These are phyloP conservation scores for Pulveroboletus sp. DNA, from an alignment of 768 basidiomycete species.

Conservation along the genomic window DNA sequence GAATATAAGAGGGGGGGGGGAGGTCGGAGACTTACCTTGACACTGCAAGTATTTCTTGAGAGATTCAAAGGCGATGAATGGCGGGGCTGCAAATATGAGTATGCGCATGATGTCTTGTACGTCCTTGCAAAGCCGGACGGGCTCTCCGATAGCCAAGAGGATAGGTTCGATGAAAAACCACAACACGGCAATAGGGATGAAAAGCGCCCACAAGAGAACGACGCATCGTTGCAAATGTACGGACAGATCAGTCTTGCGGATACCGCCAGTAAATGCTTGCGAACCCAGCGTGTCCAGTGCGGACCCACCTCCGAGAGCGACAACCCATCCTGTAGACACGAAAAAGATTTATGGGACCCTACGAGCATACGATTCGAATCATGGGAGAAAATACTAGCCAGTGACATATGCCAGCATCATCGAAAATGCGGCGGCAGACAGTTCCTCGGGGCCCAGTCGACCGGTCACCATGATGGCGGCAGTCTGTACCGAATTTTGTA, in stretches of 20 bases:
- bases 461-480: conserved; percentile 59
- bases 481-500: conserved; percentile 74
- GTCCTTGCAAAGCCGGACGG: conserved; percentile 48
- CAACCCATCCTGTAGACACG: conserved; percentile 57
- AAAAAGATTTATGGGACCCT: conserved; percentile 51
- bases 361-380: conserved; percentile 18
- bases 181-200: conserved; percentile 55
- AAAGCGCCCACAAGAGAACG: conserved; percentile 55
- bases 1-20: background rate
- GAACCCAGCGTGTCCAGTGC: conserved; percentile 76
- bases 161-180: conserved; percentile 66
- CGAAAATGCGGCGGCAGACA: conserved; percentile 68
- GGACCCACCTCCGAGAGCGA: conserved; percentile 75
- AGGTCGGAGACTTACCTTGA: conserved; percentile 46
- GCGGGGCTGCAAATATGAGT: conserved; percentile 61
- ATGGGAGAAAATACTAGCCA: conserved; percentile 47
- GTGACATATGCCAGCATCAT: conserved; percentile 77
- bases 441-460: conserved; percentile 61
- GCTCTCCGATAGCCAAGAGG: conserved; percentile 60
- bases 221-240: conserved; percentile 70
- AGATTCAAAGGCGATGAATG: conserved; percentile 70
- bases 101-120: conserved; percentile 65
- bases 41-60: conserved; percentile 79
- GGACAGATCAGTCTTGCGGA: conserved; percentile 57
- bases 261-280: conserved; percentile 67